Evolutionary conservation across 139 green algal species (phyloP).

Genomic region (Axilococcus clingmanii): DNA sequence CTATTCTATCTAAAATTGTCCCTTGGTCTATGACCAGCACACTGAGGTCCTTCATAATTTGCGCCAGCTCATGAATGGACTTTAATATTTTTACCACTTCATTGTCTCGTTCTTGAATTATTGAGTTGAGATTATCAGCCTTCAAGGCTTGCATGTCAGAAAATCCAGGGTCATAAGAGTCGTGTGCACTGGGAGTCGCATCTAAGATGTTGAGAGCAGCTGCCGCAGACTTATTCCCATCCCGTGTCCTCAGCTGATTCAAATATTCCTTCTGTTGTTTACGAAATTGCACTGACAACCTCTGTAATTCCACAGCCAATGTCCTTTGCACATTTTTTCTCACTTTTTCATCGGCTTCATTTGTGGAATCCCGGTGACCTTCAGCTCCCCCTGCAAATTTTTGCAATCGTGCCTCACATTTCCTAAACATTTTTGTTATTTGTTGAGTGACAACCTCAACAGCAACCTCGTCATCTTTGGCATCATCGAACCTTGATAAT

Average conservation of each 20-base stretch:
- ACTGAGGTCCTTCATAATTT: conserved; percentile 95
- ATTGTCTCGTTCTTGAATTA: conserved; percentile 68
- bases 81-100: conserved; percentile 76
- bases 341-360: conserved; percentile 38
- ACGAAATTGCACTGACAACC: conserved; percentile 73
- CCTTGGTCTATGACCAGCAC: conserved; percentile 97
- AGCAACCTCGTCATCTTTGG: conserved; percentile 24
- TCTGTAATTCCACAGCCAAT: conserved; percentile 74
- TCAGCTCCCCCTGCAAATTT: conserved; percentile 20
- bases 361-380: neutral
- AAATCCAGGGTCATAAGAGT: conserved; percentile 66
- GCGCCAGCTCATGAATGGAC: conserved; percentile 70
- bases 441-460: conserved; percentile 42
- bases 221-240: conserved; percentile 40
- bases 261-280: conserved; percentile 81
- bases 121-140: conserved; percentile 28
- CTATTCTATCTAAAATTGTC: conserved; percentile 91
- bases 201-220: conserved; percentile 26
- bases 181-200: conserved; percentile 3
- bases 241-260: conserved; percentile 59
- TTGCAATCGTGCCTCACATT: conserved; percentile 40
- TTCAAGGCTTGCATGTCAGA: conserved; percentile 42
- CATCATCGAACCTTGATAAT: conserved; percentile 51
- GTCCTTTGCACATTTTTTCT: conserved; percentile 64
- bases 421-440: conserved; percentile 46